phyloP scores from a whole-genome alignment of 345 rosid species.

The Turritis glabra region DNA sequence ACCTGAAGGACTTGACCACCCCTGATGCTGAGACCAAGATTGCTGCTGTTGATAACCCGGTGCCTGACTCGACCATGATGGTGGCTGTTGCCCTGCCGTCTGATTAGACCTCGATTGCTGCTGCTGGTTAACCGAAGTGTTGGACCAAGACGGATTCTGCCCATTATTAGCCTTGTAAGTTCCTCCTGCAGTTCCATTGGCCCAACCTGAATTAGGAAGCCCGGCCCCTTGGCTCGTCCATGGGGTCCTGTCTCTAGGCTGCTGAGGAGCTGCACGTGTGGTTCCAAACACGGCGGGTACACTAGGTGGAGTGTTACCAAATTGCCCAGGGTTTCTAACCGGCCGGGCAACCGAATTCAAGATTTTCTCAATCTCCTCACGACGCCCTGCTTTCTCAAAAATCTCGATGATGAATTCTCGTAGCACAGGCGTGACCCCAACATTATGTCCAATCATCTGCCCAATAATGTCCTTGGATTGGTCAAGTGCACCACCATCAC shows the following conservation, averaged over 20 bases:
- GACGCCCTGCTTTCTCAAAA: slow-evolving; percentile 59
- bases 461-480: slow-evolving; percentile 53
- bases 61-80: slow-evolving; percentile 35
- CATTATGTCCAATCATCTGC: slow-evolving; percentile 65
- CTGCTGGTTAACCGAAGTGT: slow-evolving; percentile 33
- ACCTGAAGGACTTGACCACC: slow-evolving; percentile 33
- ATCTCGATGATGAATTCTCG: slow-evolving; percentile 49
- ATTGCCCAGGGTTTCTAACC: slow-evolving; percentile 27
- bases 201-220: slow-evolving; percentile 35
- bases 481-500: slow-evolving; percentile 63
- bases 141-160: slow-evolving; percentile 37
- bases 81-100: slow-evolving; percentile 31
- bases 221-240: slow-evolving; percentile 25
- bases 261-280: slow-evolving; percentile 28
- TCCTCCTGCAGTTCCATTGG: slow-evolving; percentile 31
- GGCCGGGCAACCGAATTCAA: slow-evolving; percentile 56
- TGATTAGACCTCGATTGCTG: slow-evolving; percentile 36
- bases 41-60: slow-evolving; percentile 32
- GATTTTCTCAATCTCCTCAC: slow-evolving; percentile 65
- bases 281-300: slow-evolving; percentile 21
- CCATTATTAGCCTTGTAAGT: slow-evolving; percentile 21
- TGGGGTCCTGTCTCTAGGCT: slow-evolving; percentile 17
- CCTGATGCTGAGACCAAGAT: slow-evolving; percentile 35
- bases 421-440: slow-evolving; percentile 67
- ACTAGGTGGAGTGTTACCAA: slow-evolving; percentile 33